A percentile compares a stretch with the other conserved stretches of the same genome.
These are phyloP conservation scores for Juncus inflexus DNA, from an alignment of 176 grass and related monocot genomes.

Conservation along the genomic window DNA sequence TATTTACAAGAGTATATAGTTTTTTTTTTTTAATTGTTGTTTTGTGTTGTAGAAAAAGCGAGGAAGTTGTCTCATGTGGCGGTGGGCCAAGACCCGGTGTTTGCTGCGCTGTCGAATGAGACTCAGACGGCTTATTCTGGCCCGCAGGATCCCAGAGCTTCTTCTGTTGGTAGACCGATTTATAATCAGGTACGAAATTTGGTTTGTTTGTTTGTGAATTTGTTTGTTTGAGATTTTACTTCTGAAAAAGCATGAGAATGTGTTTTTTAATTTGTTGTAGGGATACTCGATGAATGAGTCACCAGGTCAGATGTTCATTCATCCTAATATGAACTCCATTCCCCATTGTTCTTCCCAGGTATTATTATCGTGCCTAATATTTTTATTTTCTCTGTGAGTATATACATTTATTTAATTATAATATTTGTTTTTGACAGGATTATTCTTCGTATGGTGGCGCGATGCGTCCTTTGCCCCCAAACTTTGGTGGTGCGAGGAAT, in stretches of 20 bases:
- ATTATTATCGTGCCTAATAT: neutral
- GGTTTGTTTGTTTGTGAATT: constrained; percentile 8
- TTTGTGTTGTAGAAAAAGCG: constrained; percentile 19
- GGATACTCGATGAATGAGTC: constrained; percentile 52
- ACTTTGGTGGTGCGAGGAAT: constrained; percentile 64
- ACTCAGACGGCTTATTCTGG: constrained; percentile 46
- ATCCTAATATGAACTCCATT: constrained; percentile 45
- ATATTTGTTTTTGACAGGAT: constrained; percentile 43
- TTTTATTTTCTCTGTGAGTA: too few relatives aligned
- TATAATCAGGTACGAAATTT: constrained; percentile 52
- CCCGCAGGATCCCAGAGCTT: constrained; percentile 43
- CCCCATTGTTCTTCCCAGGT: constrained; percentile 67
- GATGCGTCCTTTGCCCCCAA: constrained; percentile 39
- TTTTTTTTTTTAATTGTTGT: constrained; percentile 47
- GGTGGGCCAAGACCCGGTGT: constrained; percentile 17
- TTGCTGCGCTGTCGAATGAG: constrained; percentile 33
- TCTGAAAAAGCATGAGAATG: constrained; percentile 9
- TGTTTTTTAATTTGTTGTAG: constrained; percentile 24
- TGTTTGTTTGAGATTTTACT: constrained; percentile 28
- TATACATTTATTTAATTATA: neutral
- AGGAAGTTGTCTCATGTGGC: constrained; percentile 16
- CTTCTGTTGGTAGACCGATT: constrained; percentile 54
- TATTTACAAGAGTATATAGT: constrained; percentile 16
- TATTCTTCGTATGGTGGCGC: constrained; percentile 43
- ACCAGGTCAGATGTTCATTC: constrained; percentile 56